Percentiles rank a stretch among this genome's conserved stretches.
Evolutionary conservation across 805 yeast genomes (phyloP).

Genomic region (Candida endomychidarum): DNA sequence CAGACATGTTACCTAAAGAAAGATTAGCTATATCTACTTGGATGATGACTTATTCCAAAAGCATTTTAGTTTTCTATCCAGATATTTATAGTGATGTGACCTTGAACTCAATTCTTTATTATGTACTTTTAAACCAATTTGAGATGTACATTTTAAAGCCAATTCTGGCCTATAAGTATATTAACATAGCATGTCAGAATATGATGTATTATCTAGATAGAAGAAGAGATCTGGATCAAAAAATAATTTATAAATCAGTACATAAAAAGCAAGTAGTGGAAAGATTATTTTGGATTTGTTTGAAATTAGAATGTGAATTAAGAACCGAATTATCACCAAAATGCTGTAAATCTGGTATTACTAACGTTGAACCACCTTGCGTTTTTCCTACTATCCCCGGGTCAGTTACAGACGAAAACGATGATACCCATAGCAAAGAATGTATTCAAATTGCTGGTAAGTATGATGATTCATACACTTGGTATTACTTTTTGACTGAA

Average conservation of each 20-base stretch:
- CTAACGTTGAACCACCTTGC: conserved; percentile 29
- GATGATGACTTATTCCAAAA: conserved; percentile 23
- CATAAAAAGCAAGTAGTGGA: conserved; percentile 22
- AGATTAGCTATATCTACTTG: conserved; percentile 22
- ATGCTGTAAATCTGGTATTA: conserved; percentile 33
- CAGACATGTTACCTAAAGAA: conserved; percentile 17
- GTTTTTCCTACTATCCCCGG: conserved; percentile 33
- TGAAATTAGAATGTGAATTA: conserved; percentile 38
- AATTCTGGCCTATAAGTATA: conserved; percentile 24
- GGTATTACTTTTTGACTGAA: conserved; percentile 42
- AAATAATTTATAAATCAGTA: conserved; percentile 6
- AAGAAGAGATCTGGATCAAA: conserved; percentile 11
- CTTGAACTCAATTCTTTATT: conserved; percentile 6
- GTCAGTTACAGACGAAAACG: conserved; percentile 17
- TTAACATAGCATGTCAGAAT: conserved; percentile 26
- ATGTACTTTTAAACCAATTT: conserved; percentile 25
- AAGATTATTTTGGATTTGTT: conserved; percentile 36
- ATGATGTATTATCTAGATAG: conserved; percentile 31
- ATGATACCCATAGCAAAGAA: conserved; percentile 21
- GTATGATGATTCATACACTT: conserved; percentile 29
- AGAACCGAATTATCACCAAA: conserved; percentile 34
- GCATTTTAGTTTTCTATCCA: conserved; percentile 25
- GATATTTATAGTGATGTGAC: conserved; percentile 10
- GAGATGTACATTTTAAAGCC: conserved; percentile 27
- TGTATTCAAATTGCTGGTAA: conserved; percentile 25